Conservation (phyloP, 495 filamentous ascomycete genomes). For the Durotheca rogersii region DNA sequence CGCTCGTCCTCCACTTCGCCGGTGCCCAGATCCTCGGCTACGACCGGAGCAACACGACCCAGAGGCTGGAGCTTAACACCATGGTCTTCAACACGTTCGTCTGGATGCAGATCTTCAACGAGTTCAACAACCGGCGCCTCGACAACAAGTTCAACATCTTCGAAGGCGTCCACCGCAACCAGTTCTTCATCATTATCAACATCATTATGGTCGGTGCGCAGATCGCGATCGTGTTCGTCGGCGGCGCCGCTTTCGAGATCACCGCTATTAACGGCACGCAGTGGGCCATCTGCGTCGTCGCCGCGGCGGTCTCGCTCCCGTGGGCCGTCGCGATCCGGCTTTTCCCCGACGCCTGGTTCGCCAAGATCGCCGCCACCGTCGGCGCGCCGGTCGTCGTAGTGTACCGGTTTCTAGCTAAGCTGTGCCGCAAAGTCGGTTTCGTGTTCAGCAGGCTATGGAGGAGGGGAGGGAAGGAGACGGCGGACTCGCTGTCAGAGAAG, state of each 20-base stretch:
- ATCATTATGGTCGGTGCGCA: constrained; percentile 81
- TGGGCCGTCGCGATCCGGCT: constrained; percentile 71
- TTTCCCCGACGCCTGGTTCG: constrained; percentile 60
- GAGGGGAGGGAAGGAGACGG: neutral
- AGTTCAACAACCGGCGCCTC: constrained; percentile 66
- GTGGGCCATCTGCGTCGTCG: constrained; percentile 73
- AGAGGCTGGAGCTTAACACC: constrained; percentile 57
- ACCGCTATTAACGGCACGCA: constrained; percentile 60
- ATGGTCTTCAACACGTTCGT: constrained; percentile 90
- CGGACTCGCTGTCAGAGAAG: neutral
- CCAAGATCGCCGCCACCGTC: constrained; percentile 22
- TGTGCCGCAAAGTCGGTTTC: constrained; percentile 5
- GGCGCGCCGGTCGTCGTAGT: constrained; percentile 28
- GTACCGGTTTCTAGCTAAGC: constrained; percentile 17
- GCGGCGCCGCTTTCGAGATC: constrained; percentile 69
- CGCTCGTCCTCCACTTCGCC: constrained; percentile 73
- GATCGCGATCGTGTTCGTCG: constrained; percentile 74
- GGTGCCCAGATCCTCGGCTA: constrained; percentile 65
- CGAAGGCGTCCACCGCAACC: constrained; percentile 76
- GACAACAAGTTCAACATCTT: constrained; percentile 92
- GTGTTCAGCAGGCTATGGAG: constrained; percentile 29
- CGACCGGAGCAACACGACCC: constrained; percentile 24
- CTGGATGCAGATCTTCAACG: constrained; percentile 95
- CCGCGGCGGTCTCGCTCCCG: constrained; percentile 69
- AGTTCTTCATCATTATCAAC: constrained; percentile 81